phyloP scores from a whole-genome alignment of 495 filamentous ascomycete species.

The Echria macrotheca region DNA sequence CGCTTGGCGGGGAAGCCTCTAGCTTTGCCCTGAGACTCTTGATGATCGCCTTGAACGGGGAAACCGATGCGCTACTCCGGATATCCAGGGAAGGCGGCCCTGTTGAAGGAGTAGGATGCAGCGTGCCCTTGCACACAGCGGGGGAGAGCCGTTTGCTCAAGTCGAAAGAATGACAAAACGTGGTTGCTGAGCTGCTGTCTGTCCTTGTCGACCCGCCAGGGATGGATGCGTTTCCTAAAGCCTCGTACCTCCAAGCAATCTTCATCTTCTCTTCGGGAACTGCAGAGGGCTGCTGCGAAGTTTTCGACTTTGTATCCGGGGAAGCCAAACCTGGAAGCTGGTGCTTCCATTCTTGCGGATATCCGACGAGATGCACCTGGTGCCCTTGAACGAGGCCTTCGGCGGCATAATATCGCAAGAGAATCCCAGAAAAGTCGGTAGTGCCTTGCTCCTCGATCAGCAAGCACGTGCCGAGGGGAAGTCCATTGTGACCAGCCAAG shows the following conservation, averaged over 20 bases:
- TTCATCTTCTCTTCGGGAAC: constrained; percentile 76
- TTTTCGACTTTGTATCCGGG: constrained; percentile 36
- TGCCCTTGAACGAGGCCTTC: constrained; percentile 93
- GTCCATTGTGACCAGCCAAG: constrained; percentile 81
- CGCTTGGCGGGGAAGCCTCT: constrained; percentile 47
- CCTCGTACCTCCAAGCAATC: constrained; percentile 97
- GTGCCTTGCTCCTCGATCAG: constrained; percentile 90
- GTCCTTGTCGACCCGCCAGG: too few relatives aligned
- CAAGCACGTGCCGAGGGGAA: constrained; percentile 73
- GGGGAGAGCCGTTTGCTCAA: constrained; percentile 75
- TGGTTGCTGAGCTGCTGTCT: constrained; percentile 20
- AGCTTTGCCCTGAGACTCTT: constrained; percentile 55
- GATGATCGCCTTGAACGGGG: constrained; percentile 62
- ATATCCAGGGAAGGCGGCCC: constrained; percentile 17
- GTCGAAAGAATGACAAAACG: constrained; percentile 87
- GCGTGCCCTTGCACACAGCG: constrained; percentile 39
- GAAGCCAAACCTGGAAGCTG: constrained; percentile 72
- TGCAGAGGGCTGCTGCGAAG: constrained; percentile 27
- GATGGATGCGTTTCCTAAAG: constrained; percentile 57
- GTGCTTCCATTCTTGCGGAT: constrained; percentile 71
- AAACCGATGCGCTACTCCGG: constrained; percentile 19
- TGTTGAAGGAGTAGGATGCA: constrained; percentile 43
- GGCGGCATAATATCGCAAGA: constrained; percentile 85
- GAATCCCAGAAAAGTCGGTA: constrained; percentile 82
- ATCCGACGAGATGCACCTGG: constrained; percentile 75